Evolutionary conservation across 2,329 filamentous ascomycete genomes (phyloP), one percentile per base, ranked within the genome.

Genomic region (Colletotrichum liaoningense): DNA sequence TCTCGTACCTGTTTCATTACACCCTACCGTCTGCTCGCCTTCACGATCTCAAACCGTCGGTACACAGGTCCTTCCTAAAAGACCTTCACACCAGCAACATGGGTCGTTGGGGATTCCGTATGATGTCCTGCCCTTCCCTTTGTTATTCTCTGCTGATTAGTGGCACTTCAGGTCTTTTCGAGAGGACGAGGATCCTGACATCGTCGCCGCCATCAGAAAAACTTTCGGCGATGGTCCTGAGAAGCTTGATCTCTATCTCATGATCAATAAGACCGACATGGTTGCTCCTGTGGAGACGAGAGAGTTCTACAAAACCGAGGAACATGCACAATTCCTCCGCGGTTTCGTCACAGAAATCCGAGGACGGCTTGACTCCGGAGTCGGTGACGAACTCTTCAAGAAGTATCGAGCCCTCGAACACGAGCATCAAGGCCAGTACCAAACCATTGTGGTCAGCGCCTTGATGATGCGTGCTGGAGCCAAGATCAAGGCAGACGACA

Each of bases 391-490:
- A 14, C 16, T 73, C 4, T 66, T 73, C n/a, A 24, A 46, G 2
- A 55, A 60, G 12, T 60, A 49, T n/a, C 55, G 60, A 16, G 59
- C 42, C n/a, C 11, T n/a, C 4, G 60, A 71, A 35, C 46, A 66
- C 12, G 59, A 71, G 28, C 3, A n/a, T 1, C 0, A 38, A 1
- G 73, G 75, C 16, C 57, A 76, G 38, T 79, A 78, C 68, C 67
- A 54, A 3, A 54, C 78, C 56, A 68, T 76, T 42, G 16, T 79
- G 9, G 63, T 74, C 55, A 75, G 75, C 14, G 77, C 75, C 3
- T 26, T 78, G 54, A 68, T 79, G 74, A 79, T 79, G 78, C 72
- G 75, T 8, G 63, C 71, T 1, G 78, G 77, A 14, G 77, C 77
- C 24, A 65, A 63, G 35, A 75, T 79, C 63, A 57, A 69, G 28